Base-by-base conservation (phyloP, 306 rosid species). In the Castanea crenata region DNA sequence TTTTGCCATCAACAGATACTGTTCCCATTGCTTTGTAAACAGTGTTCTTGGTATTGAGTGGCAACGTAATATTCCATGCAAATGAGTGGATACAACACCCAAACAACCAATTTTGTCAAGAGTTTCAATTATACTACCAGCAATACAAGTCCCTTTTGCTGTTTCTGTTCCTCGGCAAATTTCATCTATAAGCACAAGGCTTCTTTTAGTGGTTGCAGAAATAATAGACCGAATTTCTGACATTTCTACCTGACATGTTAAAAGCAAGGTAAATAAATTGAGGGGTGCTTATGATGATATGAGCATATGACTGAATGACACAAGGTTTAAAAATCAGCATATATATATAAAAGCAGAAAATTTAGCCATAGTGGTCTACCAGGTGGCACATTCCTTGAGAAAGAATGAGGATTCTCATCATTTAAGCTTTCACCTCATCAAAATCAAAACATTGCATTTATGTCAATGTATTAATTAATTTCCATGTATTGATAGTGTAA, bases 121-220 rank as follows among this genome's bases (percentile, higher is more conserved):
- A 78, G 87, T 82, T 90, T 95, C 99, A 77, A 91, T 77, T 69
- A 95, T 86, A 85, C 99, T 90, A 70, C 99, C 99, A 5, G 99
- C 99, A 59, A 95, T 92, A 73, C 99, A 95, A 76, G 99, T 95
- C 61, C 99, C 99, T 84, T 95, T 95, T 3, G 93, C 95, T 18
- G 97, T 92, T 84, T 95, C 98, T 80, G 99, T 95, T 84, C 99
- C 99, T 35, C 99, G 90, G 81, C 99, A 95, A 74, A 95, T 92
- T 89, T 95, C 99, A 82, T 95, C 99, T 73, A 95, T 78, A 78
- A 95, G 99, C 77, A 95, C 93, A 23, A 95, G 97, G 83, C 98
- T 95, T 83, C 92, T 89, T 80, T 87, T 77, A 71, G 92, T 85
- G 54, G 93, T 88, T 74, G 93, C 92, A 35, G 82, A 74, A 69